phyloP scores from a whole-genome alignment of 2,329 filamentous ascomycete genomes.

The Aspergillus luchuensis region DNA sequence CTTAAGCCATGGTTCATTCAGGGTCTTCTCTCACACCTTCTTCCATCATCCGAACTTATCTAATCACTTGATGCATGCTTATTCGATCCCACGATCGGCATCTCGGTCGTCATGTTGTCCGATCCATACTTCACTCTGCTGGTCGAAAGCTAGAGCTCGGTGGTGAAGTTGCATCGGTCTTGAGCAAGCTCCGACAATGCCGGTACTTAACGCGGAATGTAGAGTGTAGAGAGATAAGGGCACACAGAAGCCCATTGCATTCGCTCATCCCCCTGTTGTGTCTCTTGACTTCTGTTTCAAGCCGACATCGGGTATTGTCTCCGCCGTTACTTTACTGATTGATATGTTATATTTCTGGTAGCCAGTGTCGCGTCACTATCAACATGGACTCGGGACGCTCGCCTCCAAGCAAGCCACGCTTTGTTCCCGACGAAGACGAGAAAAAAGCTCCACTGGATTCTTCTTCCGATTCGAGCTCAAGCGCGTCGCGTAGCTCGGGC shows the following conservation, averaged over 20 bases:
- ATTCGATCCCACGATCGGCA: background rate
- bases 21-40: background rate
- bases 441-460: background rate
- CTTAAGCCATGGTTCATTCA: background rate
- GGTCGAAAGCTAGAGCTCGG: background rate
- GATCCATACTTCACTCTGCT: background rate
- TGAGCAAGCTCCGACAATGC: background rate
- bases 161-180: constrained; percentile 3
- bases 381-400: background rate
- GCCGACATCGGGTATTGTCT: background rate
- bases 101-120: background rate
- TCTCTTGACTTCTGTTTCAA: background rate
- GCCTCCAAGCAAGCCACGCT: background rate
- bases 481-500: background rate
- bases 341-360: too few species aligned
- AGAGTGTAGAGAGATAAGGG: background rate
- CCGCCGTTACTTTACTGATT: background rate
- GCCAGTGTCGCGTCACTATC: background rate
- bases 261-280: background rate
- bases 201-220: background rate
- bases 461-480: background rate
- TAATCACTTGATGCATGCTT: background rate
- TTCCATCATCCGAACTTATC: background rate
- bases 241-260: background rate
- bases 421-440: background rate